Conservation (phyloP, 352 stramenopile species). For the Phytophthora palmivora region DNA sequence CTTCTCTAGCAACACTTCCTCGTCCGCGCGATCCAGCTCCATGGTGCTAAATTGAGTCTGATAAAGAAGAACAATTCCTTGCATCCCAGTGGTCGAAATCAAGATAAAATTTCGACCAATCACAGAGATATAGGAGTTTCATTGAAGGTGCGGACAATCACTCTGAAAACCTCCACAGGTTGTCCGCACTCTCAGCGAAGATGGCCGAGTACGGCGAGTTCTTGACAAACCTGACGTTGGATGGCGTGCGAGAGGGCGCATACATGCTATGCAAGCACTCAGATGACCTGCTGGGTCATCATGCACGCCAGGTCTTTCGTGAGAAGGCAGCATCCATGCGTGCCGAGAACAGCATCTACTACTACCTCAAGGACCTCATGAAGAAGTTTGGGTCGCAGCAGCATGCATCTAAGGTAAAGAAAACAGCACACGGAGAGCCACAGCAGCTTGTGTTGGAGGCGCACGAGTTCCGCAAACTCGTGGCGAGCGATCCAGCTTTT, state of each 20-base stretch:
- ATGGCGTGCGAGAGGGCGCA: conserved; percentile 75
- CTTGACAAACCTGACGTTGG: conserved; percentile 74
- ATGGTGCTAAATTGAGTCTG: conserved; percentile 37
- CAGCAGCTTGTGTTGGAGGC: conserved; percentile 63
- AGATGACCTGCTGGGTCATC: conserved; percentile 82
- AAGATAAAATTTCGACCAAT: conserved; percentile 21
- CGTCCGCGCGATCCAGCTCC: conserved; percentile 71
- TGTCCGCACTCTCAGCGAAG: neutral
- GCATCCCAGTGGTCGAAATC: conserved; percentile 20
- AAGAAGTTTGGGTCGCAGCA: conserved; percentile 63
- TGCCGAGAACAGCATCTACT: conserved; percentile 85
- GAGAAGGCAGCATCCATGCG: conserved; percentile 85
- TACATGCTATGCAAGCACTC: conserved; percentile 90
- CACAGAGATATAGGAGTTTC: conserved; percentile 21
- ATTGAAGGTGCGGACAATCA: conserved; percentile 41
- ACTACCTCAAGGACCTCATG: conserved; percentile 88
- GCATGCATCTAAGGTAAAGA: conserved; percentile 52
- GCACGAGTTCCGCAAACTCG: conserved; percentile 81
- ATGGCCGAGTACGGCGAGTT: conserved; percentile 56
- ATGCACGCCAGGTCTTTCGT: conserved; percentile 82
- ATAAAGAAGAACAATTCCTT: conserved; percentile 23
- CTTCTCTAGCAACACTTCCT: conserved; percentile 71
- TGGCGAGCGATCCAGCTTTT: conserved; percentile 81
- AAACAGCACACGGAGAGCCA: conserved; percentile 37
- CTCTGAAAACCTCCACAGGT: conserved; percentile 8